These are phyloP conservation scores for Spiromastix sp. DNA, from an alignment of 2,329 filamentous ascomycete species.

Conservation along the genomic window DNA sequence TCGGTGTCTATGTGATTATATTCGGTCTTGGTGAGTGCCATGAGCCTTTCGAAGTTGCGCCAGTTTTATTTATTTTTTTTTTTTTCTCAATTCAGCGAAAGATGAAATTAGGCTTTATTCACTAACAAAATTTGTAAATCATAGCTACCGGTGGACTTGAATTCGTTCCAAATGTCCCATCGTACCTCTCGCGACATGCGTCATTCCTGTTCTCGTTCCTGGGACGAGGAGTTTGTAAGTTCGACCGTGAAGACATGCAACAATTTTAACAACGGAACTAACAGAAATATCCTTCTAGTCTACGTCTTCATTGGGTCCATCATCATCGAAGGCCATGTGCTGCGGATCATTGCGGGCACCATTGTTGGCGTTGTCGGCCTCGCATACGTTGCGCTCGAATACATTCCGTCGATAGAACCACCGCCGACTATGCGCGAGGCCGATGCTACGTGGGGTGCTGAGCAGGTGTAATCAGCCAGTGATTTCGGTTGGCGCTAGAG, in stretches of 20 bases:
- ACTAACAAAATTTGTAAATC: too few species aligned
- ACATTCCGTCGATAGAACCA: slow-evolving; percentile 67
- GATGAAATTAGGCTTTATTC: too few species aligned
- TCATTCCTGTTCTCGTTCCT: slow-evolving; percentile 98
- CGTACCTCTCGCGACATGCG: slow-evolving; percentile 84
- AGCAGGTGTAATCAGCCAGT: slow-evolving; percentile 63
- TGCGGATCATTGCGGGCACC: slow-evolving; percentile 65
- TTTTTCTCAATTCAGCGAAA: too few species aligned
- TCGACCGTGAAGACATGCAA: background rate
- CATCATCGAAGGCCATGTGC: slow-evolving; percentile 56
- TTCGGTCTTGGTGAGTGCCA: slow-evolving; percentile 66
- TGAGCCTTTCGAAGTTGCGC: too few species aligned
- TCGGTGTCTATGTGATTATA: slow-evolving; percentile 78
- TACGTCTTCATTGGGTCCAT: slow-evolving; percentile 93
- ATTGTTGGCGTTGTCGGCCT: slow-evolving; percentile 70
- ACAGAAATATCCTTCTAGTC: slow-evolving; percentile 46
- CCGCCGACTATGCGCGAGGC: slow-evolving; percentile 73
- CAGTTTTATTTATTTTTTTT: too few species aligned
- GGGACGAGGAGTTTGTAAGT: slow-evolving; percentile 87
- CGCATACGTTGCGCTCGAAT: slow-evolving; percentile 65
- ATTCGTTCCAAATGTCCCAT: slow-evolving; percentile 74
- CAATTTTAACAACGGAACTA: slow-evolving; percentile 5
- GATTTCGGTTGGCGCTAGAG: too few species aligned
- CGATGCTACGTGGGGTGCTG: slow-evolving; percentile 64
- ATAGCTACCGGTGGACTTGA: slow-evolving; percentile 65